These are phyloP conservation scores for Fusarium sublunatum DNA, from an alignment of 2,329 filamentous ascomycete genomes.

Conservation along the genomic window DNA sequence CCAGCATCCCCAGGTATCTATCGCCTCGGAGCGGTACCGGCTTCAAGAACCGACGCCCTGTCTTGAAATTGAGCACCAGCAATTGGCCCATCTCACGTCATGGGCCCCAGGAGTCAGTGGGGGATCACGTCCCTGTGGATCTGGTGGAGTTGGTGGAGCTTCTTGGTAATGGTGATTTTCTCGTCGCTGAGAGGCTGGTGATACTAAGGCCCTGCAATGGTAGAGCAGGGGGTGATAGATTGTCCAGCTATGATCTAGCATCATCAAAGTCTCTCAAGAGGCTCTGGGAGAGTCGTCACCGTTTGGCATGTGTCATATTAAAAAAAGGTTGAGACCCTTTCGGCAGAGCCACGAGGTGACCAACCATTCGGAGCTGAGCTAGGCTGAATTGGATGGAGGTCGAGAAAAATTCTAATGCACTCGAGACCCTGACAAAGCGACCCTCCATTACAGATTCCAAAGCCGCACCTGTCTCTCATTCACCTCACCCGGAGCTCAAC, in stretches of 20 bases:
- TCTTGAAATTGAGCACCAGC: slow-evolving; percentile 37
- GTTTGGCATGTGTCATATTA: slow-evolving; percentile 18
- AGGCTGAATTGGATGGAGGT: slow-evolving; percentile 18
- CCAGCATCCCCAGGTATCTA: slow-evolving; percentile 23
- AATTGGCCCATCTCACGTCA: slow-evolving; percentile 32
- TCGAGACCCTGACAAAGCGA: slow-evolving; percentile 32
- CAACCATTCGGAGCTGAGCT: slow-evolving; percentile 30
- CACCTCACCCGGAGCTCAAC: slow-evolving; percentile 8
- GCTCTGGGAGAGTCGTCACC: slow-evolving; percentile 17
- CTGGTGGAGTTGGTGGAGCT: slow-evolving; percentile 33
- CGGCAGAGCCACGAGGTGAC: slow-evolving; percentile 23
- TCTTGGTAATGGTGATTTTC: slow-evolving; percentile 43
- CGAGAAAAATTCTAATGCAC: slow-evolving; percentile 27
- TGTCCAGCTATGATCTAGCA: slow-evolving; percentile 10
- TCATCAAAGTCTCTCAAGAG: slow-evolving; percentile 1
- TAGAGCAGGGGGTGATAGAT: slow-evolving; percentile 18
- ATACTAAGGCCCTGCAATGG: slow-evolving; percentile 9
- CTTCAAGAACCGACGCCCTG: slow-evolving; percentile 22
- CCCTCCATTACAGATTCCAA: slow-evolving; percentile 16
- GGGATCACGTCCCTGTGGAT: slow-evolving; percentile 36
- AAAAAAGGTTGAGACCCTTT: slow-evolving; percentile 16
- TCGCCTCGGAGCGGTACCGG: slow-evolving; percentile 26
- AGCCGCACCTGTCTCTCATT: no score
- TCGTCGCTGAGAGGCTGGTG: slow-evolving; percentile 36
- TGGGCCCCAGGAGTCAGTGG: slow-evolving; percentile 26